A percentile compares a stretch with the other conserved stretches of the same genome.
These are phyloP conservation scores for Manihot esculenta DNA, from an alignment of 441 rosid genomes.

Conservation along the genomic window DNA sequence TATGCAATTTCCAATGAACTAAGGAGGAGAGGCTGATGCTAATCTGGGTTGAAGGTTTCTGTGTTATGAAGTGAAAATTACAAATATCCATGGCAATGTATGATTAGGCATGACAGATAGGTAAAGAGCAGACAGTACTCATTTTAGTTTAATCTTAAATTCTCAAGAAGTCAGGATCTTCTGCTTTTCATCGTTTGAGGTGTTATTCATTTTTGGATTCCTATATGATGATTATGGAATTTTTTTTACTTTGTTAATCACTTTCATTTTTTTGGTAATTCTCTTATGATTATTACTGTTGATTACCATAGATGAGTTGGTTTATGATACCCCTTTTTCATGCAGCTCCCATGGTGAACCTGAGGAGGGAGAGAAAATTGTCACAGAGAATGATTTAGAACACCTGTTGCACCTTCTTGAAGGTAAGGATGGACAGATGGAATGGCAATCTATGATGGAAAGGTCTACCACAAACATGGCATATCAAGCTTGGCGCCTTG, in stretches of 20 bases:
- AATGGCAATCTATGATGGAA: conserved; percentile 92
- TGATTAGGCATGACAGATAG: not conserved
- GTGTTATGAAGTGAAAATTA: not conserved
- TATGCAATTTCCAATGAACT: not conserved
- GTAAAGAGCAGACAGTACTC: no score
- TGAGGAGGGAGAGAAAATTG: conserved; percentile 44
- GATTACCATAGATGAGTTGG: conserved; percentile 18
- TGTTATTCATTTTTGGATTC: not conserved
- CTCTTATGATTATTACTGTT: conserved; percentile 3
- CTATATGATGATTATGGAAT: not conserved
- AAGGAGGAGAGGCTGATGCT: not conserved
- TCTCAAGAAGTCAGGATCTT: not conserved
- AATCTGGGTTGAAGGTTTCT: not conserved
- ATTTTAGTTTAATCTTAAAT: not conserved
- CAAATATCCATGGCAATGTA: not conserved
- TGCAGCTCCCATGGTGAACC: conserved; percentile 28
- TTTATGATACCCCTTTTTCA: conserved; percentile 14
- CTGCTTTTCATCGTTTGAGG: not conserved
- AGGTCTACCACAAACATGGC: conserved; percentile 70
- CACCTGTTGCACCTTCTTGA: conserved; percentile 74
- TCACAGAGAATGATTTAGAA: conserved; percentile 72
- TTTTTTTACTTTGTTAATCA: not conserved
- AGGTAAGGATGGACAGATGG: conserved; percentile 59
- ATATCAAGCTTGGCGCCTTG: conserved; percentile 88
- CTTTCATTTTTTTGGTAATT: not conserved